A percentile compares a stretch with the other conserved stretches of the same genome.
Evolutionary conservation across 192 early-diverging fungal species (phyloP).

Genomic region (Coemansia furcata): DNA sequence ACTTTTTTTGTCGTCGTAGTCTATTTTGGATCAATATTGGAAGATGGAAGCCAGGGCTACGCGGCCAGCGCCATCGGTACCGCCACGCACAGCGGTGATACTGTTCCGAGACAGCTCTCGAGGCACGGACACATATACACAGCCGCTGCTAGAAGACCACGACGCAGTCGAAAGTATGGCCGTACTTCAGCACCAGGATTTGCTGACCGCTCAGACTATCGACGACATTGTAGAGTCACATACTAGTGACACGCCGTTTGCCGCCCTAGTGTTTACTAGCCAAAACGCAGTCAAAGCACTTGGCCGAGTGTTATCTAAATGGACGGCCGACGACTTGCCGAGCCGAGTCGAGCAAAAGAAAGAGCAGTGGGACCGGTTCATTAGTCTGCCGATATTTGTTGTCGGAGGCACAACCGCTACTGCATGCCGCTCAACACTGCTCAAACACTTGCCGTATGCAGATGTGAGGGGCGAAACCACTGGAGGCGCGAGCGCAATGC

Average conservation of each 20-base stretch:
- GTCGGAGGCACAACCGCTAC: conserved; percentile 34
- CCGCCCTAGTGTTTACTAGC: conserved; percentile 40
- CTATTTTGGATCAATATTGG: not conserved
- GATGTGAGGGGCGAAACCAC: conserved; percentile 28
- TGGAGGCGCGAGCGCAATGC: conserved; percentile 24
- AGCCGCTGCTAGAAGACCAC: conserved; percentile 18
- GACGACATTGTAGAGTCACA: conserved; percentile 2
- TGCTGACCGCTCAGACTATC: conserved; percentile 19
- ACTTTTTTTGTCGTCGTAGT: not conserved
- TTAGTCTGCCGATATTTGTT: conserved; percentile 35
- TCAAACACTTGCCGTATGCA: not conserved
- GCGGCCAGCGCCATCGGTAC: not conserved
- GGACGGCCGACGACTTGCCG: not conserved
- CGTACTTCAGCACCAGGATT: conserved; percentile 24
- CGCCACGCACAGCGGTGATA: conserved; percentile 12
- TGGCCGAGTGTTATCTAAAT: conserved; percentile 8
- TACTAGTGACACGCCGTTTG: not conserved
- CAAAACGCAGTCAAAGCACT: conserved; percentile 34
- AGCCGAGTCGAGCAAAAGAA: not conserved
- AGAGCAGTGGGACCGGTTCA: conserved; percentile 9
- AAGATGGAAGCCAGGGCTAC: not conserved
- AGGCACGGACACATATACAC: conserved; percentile 19
- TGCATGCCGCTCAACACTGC: conserved; percentile 10
- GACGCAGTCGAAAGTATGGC: conserved; percentile 18
- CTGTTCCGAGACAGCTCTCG: conserved; percentile 31